Conservation (phyloP, 768 basidiomycete genomes). For the Tubosaeta sp. region DNA sequence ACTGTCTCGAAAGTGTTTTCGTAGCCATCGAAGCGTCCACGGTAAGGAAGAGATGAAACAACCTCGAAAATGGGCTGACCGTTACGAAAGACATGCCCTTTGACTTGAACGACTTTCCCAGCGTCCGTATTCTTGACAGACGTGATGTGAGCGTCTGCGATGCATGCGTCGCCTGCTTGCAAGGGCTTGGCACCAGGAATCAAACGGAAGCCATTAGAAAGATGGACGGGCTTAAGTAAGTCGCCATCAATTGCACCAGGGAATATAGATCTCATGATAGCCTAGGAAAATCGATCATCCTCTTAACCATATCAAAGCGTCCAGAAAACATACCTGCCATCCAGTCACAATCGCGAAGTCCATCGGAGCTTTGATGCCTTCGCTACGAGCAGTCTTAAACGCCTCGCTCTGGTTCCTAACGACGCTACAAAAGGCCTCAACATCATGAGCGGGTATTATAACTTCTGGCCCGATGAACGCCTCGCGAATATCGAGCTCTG, state of each 20-base stretch:
- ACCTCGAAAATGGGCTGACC: conserved; percentile 88
- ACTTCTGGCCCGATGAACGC: conserved; percentile 87
- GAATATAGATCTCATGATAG: conserved; percentile 99
- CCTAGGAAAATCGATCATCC: conserved; percentile 43
- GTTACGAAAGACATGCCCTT: conserved; percentile 75
- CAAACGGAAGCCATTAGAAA: conserved; percentile 95
- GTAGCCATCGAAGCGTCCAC: conserved; percentile 90
- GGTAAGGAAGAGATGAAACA: conserved; percentile 92
- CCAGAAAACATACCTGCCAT: conserved; percentile 74
- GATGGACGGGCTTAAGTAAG: conserved; percentile 90
- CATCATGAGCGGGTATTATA: conserved; percentile 64
- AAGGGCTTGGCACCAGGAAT: conserved; percentile 74
- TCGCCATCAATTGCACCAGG: conserved; percentile 89
- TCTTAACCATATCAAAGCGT: background rate
- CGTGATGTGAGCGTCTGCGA: conserved; percentile 81
- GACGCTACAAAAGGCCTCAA: conserved; percentile 89
- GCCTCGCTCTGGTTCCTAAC: conserved; percentile 90
- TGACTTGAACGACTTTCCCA: conserved; percentile 91
- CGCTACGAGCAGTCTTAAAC: conserved; percentile 75
- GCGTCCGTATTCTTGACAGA: conserved; percentile 88
- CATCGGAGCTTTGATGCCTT: conserved; percentile 83
- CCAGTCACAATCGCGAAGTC: conserved; percentile 98
- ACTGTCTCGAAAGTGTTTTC: conserved; percentile 94
- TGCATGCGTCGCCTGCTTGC: conserved; percentile 83
- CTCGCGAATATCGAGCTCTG: conserved; percentile 74